Evolutionary conservation across 2,329 filamentous ascomycete species (phyloP), one percentile per base, ranked within the genome.

Genomic region (Aulographum hederae): DNA sequence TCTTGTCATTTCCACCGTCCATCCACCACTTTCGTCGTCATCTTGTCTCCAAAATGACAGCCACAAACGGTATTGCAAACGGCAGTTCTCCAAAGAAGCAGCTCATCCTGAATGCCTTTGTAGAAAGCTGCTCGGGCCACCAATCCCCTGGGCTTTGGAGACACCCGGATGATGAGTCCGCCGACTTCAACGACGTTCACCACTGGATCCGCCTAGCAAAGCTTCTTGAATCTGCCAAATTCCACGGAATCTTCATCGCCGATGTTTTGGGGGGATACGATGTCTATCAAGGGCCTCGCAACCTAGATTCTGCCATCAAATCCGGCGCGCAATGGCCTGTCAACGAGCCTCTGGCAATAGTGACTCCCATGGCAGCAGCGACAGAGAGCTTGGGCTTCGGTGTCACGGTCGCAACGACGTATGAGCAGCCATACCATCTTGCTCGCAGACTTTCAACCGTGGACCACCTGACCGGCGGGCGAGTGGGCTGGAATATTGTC

Each of bases 271-370:
- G 69, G 3, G 69, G 69, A 4, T 78, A 78, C 43, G 73, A 80
- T 53, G 71, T 78, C 4, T 79, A 77, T 50, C 69, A 69, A 36
- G 65, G 70, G 0, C 67, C 67, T 1, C 50, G 57, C 3, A 73
- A 67, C 37, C 56, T 78, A 3, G 61, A 65, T 3, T 65, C 73
- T 0, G 68, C 71, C 0, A 63, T 76, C 30, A 47, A 60, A 1
- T 67, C 69, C 0, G 74, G 70, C 1, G 69, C 73, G 0, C 74
- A 79, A 47, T 78, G 70, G 63, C 74, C 74, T 0, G 69, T 78
- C n/a, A 77, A 75, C 37, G 73, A 79, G 45, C 73, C 73, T 0
- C 44, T 78, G 2, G 21, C 21, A 25, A 61, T 72, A 2, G 58
- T 78, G 0, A 61, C 72, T 2, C 71, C 73, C 2, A 75, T 78